phyloP scores from a whole-genome alignment of 2,329 filamentous ascomycete genomes.

The Alternaria gansuensis region DNA sequence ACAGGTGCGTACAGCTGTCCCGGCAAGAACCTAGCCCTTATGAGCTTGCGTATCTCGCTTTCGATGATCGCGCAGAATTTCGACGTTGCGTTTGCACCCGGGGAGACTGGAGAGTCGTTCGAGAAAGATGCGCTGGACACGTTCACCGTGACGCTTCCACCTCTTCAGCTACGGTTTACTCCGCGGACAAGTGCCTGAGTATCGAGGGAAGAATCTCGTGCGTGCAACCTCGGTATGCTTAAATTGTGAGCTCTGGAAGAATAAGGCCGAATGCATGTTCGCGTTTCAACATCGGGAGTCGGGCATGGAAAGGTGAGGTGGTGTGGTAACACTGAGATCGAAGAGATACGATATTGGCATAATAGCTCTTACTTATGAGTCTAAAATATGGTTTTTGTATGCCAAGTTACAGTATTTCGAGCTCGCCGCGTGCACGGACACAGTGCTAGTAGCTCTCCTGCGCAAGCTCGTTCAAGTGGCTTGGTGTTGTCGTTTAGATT shows the following conservation, averaged over 20 bases:
- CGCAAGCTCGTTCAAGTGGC: background rate
- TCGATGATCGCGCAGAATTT: slow-evolving; percentile 28
- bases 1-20: slow-evolving; percentile 28
- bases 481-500: slow-evolving; percentile 5
- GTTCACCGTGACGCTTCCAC: slow-evolving; percentile 39
- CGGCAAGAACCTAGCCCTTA: slow-evolving; percentile 30
- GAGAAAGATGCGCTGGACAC: slow-evolving; percentile 34
- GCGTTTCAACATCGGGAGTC: background rate
- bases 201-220: background rate
- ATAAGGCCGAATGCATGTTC: background rate
- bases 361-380: background rate
- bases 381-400: background rate
- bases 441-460: background rate
- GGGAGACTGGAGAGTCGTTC: slow-evolving; percentile 30
- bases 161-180: slow-evolving; percentile 39
- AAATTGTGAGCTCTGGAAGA: background rate
- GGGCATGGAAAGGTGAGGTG: background rate
- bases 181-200: slow-evolving; percentile 12
- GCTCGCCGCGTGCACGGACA: background rate
- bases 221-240: background rate
- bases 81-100: slow-evolving; percentile 27
- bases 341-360: background rate
- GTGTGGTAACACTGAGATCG: background rate
- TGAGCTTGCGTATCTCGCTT: slow-evolving; percentile 26
- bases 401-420: background rate